Percentiles rank a stretch among this genome's conserved stretches.
Conservation (phyloP, 176 grass and related monocot species). For the Paspalum vaginatum region DNA sequence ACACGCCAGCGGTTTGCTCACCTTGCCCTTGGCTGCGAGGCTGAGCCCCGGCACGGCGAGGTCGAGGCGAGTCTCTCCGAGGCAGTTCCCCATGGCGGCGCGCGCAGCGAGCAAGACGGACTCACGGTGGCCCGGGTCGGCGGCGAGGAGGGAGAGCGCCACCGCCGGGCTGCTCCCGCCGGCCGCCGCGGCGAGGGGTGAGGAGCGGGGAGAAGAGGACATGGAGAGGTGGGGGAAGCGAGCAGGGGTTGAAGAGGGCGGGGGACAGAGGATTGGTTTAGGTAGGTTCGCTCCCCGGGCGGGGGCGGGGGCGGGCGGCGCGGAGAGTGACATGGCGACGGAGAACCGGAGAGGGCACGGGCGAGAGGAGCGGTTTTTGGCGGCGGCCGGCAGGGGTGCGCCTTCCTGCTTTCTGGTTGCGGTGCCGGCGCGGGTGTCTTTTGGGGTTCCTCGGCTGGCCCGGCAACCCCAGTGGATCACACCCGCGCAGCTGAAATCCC, state of each 20-base stretch:
- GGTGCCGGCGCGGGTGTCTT: no score
- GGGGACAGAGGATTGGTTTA: slow-evolving; percentile 23
- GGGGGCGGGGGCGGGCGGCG: slow-evolving; percentile 37
- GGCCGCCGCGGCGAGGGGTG: slow-evolving; percentile 8
- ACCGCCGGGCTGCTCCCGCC: slow-evolving; percentile 7
- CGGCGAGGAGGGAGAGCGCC: slow-evolving; percentile 49
- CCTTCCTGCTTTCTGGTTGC: no score
- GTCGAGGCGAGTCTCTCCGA: slow-evolving; percentile 88
- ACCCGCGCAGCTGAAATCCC: no score
- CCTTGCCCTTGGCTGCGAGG: slow-evolving; percentile 80
- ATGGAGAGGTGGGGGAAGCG: slow-evolving; percentile 22
- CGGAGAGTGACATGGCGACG: slow-evolving; percentile 31
- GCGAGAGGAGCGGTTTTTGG: neutral
- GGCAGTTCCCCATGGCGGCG: slow-evolving; percentile 58
- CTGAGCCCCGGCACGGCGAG: slow-evolving; percentile 65
- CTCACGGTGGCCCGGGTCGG: slow-evolving; percentile 60
- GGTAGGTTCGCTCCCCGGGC: slow-evolving; percentile 21
- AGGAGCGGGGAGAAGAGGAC: slow-evolving; percentile 27
- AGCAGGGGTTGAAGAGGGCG: neutral
- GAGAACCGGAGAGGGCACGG: neutral
- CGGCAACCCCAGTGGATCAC: no score
- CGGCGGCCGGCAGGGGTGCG: no score
- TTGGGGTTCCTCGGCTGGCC: no score
- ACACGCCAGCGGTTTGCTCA: slow-evolving; percentile 29
- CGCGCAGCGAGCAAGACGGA: slow-evolving; percentile 58